Evolutionary conservation across 73 alveolate species (phyloP).

Genomic region (Paramecium primaurelia): DNA sequence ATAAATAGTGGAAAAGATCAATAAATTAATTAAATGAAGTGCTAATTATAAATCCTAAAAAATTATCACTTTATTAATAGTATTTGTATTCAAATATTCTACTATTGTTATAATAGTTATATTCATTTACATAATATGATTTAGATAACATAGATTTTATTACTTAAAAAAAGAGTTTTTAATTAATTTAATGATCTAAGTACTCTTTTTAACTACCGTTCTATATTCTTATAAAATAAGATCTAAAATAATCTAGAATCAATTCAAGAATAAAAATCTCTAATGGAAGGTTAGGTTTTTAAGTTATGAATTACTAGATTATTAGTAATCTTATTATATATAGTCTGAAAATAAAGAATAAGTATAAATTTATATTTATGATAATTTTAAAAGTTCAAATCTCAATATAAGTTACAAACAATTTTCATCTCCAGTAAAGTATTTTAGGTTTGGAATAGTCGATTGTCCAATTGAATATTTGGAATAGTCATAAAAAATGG

Average conservation of each 20-base stretch:
- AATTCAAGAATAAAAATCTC: neutral
- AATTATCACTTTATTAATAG: neutral
- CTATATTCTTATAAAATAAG: neutral
- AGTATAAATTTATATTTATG: too few relatives aligned
- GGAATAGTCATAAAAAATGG: conserved; percentile 65
- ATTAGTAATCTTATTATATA: neutral
- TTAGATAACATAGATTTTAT: neutral
- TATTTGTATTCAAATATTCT: too few relatives aligned
- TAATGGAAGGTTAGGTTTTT: neutral
- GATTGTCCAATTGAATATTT: conserved; percentile 67
- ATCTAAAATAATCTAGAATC: neutral
- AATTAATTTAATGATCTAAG: neutral
- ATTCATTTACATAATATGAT: neutral
- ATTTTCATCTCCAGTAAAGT: conserved; percentile 63
- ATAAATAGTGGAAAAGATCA: neutral
- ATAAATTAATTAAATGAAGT: too few relatives aligned
- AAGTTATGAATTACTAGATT: neutral
- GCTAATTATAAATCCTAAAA: neutral
- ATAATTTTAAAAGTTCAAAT: neutral
- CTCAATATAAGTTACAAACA: neutral
- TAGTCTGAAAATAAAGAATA: neutral
- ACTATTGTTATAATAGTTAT: too few relatives aligned
- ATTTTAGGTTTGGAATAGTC: conserved; percentile 65
- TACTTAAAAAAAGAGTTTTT: too few relatives aligned
- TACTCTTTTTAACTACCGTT: neutral